Conservation (phyloP, 2,329 filamentous ascomycete genomes). For the Harringtonia aguacate region DNA sequence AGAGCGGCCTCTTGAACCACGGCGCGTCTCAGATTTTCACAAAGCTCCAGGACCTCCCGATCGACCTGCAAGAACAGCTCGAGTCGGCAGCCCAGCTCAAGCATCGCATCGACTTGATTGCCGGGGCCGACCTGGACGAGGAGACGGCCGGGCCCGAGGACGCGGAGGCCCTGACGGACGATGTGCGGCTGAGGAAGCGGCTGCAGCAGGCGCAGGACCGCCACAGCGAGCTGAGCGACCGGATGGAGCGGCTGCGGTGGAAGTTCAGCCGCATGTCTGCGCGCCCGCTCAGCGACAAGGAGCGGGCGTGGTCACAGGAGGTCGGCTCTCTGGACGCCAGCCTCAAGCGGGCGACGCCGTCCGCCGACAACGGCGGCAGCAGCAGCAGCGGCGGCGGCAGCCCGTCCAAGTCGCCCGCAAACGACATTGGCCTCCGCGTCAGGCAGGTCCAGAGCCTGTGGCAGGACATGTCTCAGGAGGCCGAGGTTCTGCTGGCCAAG, state of each 20-base stretch:
- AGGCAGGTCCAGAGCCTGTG: slow-evolving; percentile 44
- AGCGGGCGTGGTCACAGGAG: slow-evolving; percentile 39
- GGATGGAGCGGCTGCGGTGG: slow-evolving; percentile 48
- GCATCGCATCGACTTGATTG: slow-evolving; percentile 55
- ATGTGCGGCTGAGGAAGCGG: slow-evolving; percentile 47
- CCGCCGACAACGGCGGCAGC: not conserved
- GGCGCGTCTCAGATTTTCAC: slow-evolving; percentile 66
- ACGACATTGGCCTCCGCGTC: slow-evolving; percentile 45
- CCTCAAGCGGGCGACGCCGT: slow-evolving; percentile 16
- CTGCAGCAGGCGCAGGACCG: slow-evolving; percentile 42
- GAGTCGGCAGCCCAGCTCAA: slow-evolving; percentile 54
- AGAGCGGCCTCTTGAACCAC: slow-evolving; percentile 57
- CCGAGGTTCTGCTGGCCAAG: slow-evolving; percentile 28
- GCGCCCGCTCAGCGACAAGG: slow-evolving; percentile 50
- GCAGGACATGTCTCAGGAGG: slow-evolving; percentile 41
- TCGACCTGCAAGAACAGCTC: slow-evolving; percentile 58
- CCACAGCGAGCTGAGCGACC: slow-evolving; percentile 44
- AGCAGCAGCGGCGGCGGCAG: slow-evolving; percentile 12
- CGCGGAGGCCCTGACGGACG: slow-evolving; percentile 32
- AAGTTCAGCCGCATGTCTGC: slow-evolving; percentile 35
- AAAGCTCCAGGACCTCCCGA: slow-evolving; percentile 55
- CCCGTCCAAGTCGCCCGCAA: not conserved
- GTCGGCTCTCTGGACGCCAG: slow-evolving; percentile 27
- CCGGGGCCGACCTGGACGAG: slow-evolving; percentile 37
- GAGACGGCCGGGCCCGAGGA: not conserved